Evolutionary conservation across 257 asterid species (phyloP), one percentile per base, ranked within the genome.

Genomic region (Solanum tacnaense): DNA sequence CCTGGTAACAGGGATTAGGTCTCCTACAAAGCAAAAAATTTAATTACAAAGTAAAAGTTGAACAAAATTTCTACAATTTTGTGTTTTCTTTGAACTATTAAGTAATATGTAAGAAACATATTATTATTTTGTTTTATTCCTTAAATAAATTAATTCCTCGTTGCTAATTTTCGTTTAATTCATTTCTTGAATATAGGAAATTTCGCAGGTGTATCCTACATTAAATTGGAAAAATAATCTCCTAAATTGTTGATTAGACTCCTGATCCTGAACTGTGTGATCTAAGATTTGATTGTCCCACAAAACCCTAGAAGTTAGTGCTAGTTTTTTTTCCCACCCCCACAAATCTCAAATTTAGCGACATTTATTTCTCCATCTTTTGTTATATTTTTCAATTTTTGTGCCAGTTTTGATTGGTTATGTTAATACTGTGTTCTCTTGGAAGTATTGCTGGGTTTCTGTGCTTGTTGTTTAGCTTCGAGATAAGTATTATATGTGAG

Each of bases 281-380:
- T 88, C 86, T 82, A 87, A 46, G 87, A 44, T 81, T 73, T 81
- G 39, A 41, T 86, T 67, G 52, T 86, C 86, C 83, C 88, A 72
- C 81, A 56, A 84, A 86, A 89, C 89, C 87, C 76, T 38, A 25
- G 31, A 46, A 84, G 60, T 39, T 39, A 38, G 58, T 76, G 58
- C 84, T 38, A 12, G 62, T 52, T 56, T 7, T 76, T 21, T 35
- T 11, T 2, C 9, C 58, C 34, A 29, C 58, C 23, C 34, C 35
- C 3, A 25, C 84, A 41, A 78, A 81, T 75, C 85, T 90, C 70
- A 90, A 27, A 35, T 90, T 86, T 83, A 74, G 87, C 38, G 84
- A 52, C 90, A 70, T 85, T 60, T 46, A 20, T 32, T 72, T 23
- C 3, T 62, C 38, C 34, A 88, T 85, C 21, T 83, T 35, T 35